Evolutionary conservation across 257 asterid genomes (phyloP).

Genomic region (Solanum ahanhuiri): DNA sequence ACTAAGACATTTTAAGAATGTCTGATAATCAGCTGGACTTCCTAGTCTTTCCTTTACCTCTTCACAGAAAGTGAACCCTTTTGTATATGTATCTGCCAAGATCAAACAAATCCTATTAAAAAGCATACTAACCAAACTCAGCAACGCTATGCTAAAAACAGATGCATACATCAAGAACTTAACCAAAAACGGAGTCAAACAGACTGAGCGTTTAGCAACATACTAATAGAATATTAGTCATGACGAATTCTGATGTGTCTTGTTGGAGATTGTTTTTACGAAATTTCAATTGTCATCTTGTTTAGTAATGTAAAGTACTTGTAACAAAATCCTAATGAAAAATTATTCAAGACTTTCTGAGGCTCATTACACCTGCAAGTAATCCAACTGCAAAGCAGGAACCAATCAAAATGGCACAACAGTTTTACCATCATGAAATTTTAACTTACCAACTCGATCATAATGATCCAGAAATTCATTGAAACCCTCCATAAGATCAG

Average conservation of each 20-base stretch:
- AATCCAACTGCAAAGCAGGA: conserved; percentile 66
- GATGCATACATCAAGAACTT: conserved; percentile 13
- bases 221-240: neutral
- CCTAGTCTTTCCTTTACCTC: conserved; percentile 79
- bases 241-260: neutral
- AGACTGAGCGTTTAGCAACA: neutral
- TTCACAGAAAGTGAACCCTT: conserved; percentile 79
- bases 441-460: conserved; percentile 59
- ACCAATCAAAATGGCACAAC: conserved; percentile 12
- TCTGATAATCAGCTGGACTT: conserved; percentile 84
- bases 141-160: neutral
- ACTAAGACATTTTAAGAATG: conserved; percentile 86
- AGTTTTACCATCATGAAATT: conserved; percentile 4
- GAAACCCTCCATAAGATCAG: conserved; percentile 90
- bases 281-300: neutral
- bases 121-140: neutral
- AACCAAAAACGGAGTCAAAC: conserved; percentile 28
- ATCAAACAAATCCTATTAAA: conserved; percentile 9
- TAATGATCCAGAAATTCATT: conserved; percentile 72
- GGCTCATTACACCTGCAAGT: conserved; percentile 44
- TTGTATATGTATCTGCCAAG: conserved; percentile 51
- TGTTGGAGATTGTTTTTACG: neutral
- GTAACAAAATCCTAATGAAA: neutral
- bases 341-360: neutral
- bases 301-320: neutral